phyloP scores from a whole-genome alignment of 352 stramenopile species.

The Globisporangium mamillatum region DNA sequence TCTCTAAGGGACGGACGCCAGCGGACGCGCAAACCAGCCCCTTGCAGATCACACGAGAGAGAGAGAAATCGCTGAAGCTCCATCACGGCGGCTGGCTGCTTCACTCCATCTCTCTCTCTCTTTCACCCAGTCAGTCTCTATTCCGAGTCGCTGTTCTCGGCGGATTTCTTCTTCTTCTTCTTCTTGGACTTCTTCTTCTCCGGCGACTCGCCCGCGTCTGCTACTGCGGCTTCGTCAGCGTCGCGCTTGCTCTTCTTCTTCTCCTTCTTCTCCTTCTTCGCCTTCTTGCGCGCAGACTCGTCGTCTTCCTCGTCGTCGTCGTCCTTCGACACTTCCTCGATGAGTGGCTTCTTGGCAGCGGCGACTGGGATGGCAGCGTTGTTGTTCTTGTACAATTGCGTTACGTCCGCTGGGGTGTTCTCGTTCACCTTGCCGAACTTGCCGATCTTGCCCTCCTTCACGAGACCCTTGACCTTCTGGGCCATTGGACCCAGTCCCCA shows the following conservation, averaged over 20 bases:
- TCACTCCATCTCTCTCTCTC: neutral
- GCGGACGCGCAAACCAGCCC: neutral
- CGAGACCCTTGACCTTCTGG: conserved; percentile 98
- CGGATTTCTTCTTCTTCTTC: conserved; percentile 86
- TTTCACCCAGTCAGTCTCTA: conserved; percentile 21
- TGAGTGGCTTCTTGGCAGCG: conserved; percentile 44
- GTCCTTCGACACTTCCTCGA: conserved; percentile 55
- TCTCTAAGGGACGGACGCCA: neutral
- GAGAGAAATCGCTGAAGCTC: neutral
- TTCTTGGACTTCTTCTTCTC: conserved; percentile 89
- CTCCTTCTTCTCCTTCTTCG: conserved; percentile 79
- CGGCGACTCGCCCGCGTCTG: conserved; percentile 56
- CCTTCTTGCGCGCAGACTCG: conserved; percentile 45
- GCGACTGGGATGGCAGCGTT: conserved; percentile 17
- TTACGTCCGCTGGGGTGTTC: conserved; percentile 75
- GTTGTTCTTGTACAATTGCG: conserved; percentile 68
- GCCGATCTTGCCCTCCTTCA: conserved; percentile 92
- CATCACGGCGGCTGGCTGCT: neutral
- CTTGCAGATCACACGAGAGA: neutral
- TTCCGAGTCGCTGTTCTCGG: conserved; percentile 69
- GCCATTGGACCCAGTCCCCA: conserved; percentile 99
- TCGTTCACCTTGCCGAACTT: conserved; percentile 90
- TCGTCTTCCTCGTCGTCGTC: conserved; percentile 40
- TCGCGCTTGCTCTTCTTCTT: conserved; percentile 77
- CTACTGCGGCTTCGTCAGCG: conserved; percentile 36